These are phyloP conservation scores for Ophiostoma himal-ulmi DNA, from an alignment of 2,329 filamentous ascomycete species.

Conservation along the genomic window DNA sequence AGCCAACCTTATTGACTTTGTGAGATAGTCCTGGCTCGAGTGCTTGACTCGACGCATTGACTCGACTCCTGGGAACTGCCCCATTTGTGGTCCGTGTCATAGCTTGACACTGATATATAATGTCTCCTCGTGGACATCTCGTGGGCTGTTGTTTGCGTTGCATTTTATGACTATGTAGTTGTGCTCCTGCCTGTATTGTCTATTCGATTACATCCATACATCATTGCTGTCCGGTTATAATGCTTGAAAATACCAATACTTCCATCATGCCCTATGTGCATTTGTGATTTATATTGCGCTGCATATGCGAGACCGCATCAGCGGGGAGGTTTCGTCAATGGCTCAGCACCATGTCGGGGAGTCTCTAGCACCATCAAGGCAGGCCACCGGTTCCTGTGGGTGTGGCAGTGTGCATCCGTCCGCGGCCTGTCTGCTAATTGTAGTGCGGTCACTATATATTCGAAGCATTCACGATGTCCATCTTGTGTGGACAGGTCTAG, in stretches of 20 bases:
- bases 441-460: neutral
- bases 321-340: neutral
- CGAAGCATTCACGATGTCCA: neutral
- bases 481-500: neutral
- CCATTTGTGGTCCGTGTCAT: neutral
- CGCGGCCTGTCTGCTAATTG: neutral
- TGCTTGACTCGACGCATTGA: neutral
- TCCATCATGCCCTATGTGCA: neutral
- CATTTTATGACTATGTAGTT: too few species aligned
- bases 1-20: neutral
- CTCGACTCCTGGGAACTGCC: neutral
- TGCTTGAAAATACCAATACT: too few species aligned
- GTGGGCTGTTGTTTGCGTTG: too few species aligned
- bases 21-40: neutral
- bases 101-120: neutral
- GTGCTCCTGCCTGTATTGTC: too few species aligned
- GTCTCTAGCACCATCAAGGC: too few species aligned
- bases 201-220: too few species aligned
- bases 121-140: neutral
- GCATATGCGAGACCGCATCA: neutral
- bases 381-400: too few species aligned
- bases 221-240: too few species aligned
- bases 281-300: neutral
- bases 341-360: neutral
- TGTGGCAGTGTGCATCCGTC: neutral